Evolutionary conservation across 352 stramenopile genomes (phyloP), one percentile per base, ranked within the genome.

Genomic region (Discostella stelligera): DNA sequence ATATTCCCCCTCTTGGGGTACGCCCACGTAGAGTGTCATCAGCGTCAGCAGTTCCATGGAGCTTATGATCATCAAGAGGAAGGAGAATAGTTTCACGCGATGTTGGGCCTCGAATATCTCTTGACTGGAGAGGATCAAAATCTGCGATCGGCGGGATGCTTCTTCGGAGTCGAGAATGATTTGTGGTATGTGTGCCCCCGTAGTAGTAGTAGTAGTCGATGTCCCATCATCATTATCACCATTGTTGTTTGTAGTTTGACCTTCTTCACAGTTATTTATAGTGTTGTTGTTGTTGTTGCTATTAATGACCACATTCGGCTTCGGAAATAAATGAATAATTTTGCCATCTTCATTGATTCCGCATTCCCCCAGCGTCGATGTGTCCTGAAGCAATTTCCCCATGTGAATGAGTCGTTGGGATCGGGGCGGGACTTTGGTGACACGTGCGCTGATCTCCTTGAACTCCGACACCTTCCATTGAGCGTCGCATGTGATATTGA

Each of bases 261-360:
- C 41, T 48, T 67, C 63, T 25, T 61, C 20, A 8, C 3, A 53
- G 3, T 25, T 25, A 8, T 25, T 25, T 18, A 14, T 18, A 7
- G 16, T 25, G 2, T 46, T 39, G 30, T 11, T 41, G 37, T 11
- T 13, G 27, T 5, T 32, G 5, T 32, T 32, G 53, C 52, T 54
- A 20, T 74, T 58, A 55, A 89, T 80, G 9, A 89, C 77, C 11
- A 93, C 83, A 53, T 85, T 84, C 10, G 87, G 87, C 60, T 91
- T 93, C 1, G 86, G 86, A 83, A 89, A 87, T 9, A 93, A 64
- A 66, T 93, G 87, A 48, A 93, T 56, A 65, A 93, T 93, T 4
- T 80, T 75, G 49, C 82, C 66, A 54, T 80, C 54, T 23, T 79
- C 50, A 30, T 64, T 63, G 55, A 93, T 86, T 11, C 80, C 78